Evolutionary conservation across 129 eudicot species (phyloP).

Genomic region (Kitagawia praeruptora): DNA sequence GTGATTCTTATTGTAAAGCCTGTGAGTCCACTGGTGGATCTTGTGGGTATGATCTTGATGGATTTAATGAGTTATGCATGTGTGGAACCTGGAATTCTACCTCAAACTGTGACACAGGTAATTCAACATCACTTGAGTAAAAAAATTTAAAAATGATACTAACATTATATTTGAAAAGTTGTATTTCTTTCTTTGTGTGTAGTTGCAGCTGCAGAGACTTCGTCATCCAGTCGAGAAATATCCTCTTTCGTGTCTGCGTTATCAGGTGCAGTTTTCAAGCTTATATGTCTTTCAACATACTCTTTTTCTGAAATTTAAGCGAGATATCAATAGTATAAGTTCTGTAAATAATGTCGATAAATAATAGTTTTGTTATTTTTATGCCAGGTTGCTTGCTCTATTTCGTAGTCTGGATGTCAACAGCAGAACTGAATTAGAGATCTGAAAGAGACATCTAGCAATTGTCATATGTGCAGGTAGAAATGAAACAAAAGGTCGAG

Average conservation of each 20-base stretch:
- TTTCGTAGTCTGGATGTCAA: background rate
- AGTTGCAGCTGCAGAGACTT: slow-evolving; percentile 12
- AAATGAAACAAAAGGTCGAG: background rate
- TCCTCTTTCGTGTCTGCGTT: slow-evolving; percentile 3
- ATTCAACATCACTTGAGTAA: background rate
- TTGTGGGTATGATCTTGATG: slow-evolving; percentile 63
- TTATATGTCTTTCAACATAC: background rate
- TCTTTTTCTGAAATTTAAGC: background rate
- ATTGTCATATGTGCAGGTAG: background rate
- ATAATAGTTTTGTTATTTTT: background rate
- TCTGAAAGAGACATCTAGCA: background rate
- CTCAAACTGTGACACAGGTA: slow-evolving; percentile 79
- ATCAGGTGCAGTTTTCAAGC: slow-evolving; percentile 10
- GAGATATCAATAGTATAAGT: background rate
- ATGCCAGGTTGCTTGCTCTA: background rate
- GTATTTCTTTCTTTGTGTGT: background rate
- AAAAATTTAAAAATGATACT: background rate
- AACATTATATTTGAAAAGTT: background rate
- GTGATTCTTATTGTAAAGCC: slow-evolving; percentile 60
- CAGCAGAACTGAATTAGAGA: background rate
- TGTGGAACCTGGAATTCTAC: slow-evolving; percentile 94
- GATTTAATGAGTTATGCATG: slow-evolving; percentile 50
- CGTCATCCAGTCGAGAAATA: slow-evolving; percentile 11
- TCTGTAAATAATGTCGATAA: background rate
- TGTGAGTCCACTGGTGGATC: slow-evolving; percentile 91